These are phyloP conservation scores for Metarhizium brunneum DNA, from an alignment of 2,329 filamentous ascomycete genomes.

Conservation along the genomic window DNA sequence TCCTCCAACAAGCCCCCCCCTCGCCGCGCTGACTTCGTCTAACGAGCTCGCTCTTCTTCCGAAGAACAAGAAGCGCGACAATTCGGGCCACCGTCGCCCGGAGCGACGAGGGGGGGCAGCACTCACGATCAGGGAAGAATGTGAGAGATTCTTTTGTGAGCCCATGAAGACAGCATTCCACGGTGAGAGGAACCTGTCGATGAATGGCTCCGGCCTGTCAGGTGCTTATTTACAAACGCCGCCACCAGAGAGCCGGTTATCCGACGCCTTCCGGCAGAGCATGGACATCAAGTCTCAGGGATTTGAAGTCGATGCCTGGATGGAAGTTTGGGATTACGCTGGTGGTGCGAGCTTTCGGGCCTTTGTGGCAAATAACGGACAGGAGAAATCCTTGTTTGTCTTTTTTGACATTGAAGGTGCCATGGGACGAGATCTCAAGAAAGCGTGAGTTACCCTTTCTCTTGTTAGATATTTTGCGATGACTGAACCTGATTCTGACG, in stretches of 20 bases:
- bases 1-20: conserved; percentile 82
- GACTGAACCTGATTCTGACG: conserved; percentile 3
- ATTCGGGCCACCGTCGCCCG: conserved; percentile 28
- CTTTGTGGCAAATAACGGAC: conserved; percentile 64
- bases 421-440: conserved; percentile 71
- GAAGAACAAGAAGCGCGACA: conserved; percentile 40
- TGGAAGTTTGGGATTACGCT: conserved; percentile 79
- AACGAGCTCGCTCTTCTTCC: conserved; percentile 58
- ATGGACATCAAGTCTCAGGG: conserved; percentile 17
- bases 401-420: conserved; percentile 70
- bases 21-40: conserved; percentile 61
- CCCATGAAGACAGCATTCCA: conserved; percentile 87
- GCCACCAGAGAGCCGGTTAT: conserved; percentile 38
- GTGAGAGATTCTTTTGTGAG: conserved; percentile 99
- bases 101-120: conserved; percentile 79
- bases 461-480: not conserved
- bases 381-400: conserved; percentile 70
- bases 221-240: conserved; percentile 55
- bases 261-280: conserved; percentile 25
- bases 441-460: conserved; percentile 53
- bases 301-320: conserved; percentile 48
- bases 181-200: conserved; percentile 78
- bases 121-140: conserved; percentile 96
- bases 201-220: conserved; percentile 78
- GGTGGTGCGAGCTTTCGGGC: conserved; percentile 78